Percentiles rank a stretch among this genome's conserved stretches.
phyloP scores from a whole-genome alignment of 306 rosid genomes.

The Dalbergia cultrata region DNA sequence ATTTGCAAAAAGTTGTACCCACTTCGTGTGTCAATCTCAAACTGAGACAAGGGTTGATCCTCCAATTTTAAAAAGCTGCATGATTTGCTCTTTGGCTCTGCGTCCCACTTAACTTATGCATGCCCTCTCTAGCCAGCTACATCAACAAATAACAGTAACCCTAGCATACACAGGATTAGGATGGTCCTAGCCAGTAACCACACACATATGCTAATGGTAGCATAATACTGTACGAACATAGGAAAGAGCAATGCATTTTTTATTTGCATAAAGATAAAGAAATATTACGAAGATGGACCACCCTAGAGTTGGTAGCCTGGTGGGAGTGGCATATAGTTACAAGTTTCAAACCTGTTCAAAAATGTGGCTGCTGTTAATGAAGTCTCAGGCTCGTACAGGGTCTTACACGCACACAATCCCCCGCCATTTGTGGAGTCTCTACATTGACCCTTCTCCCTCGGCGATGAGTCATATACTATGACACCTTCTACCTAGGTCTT shows the following conservation, averaged over 20 bases:
- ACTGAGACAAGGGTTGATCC: slow-evolving; percentile 16
- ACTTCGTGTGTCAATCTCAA: slow-evolving; percentile 29
- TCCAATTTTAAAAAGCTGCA: slow-evolving; percentile 33
- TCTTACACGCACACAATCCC: slow-evolving; percentile 46
- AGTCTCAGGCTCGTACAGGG: slow-evolving; percentile 30
- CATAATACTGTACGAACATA: slow-evolving; percentile 26
- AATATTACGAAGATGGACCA: slow-evolving; percentile 53
- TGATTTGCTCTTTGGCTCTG: slow-evolving; percentile 39
- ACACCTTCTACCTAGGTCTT: background rate
- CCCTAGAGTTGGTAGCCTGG: slow-evolving; percentile 39
- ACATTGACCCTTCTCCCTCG: slow-evolving; percentile 37
- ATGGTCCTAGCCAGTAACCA: slow-evolving; percentile 45
- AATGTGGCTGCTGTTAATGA: slow-evolving; percentile 38
- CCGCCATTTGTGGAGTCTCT: slow-evolving; percentile 59
- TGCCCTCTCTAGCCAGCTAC: slow-evolving; percentile 3
- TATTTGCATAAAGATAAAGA: slow-evolving; percentile 14
- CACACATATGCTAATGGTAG: slow-evolving; percentile 9
- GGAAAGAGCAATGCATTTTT: background rate
- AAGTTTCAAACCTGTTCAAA: slow-evolving; percentile 57
- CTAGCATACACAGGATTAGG: slow-evolving; percentile 39
- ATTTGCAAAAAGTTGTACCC: slow-evolving; percentile 18
- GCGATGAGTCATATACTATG: background rate
- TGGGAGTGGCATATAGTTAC: slow-evolving; percentile 50
- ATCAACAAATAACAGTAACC: slow-evolving; percentile 36
- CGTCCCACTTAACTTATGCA: slow-evolving; percentile 21